Evolutionary conservation across 139 green algal species (phyloP), one percentile per base, ranked within the genome.

Genomic region (Chlamydomonas incerta): DNA sequence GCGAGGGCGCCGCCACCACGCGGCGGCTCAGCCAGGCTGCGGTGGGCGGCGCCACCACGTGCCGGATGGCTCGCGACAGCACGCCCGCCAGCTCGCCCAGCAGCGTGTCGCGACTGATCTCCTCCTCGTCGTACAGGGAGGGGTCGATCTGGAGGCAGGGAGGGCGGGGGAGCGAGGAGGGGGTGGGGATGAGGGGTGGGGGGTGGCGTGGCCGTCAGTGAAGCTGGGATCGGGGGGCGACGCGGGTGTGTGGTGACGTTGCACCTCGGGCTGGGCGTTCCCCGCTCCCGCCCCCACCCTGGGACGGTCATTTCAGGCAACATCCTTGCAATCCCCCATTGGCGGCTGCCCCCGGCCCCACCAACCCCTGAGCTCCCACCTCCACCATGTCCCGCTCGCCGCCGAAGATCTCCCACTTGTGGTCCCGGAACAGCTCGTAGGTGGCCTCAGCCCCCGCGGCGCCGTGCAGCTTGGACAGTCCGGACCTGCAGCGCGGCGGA

Each of bases 41-140:
- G 2, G 91, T 91, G 47, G 94, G 93, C 21, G 94, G 94, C 34
- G 93, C 90, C 57, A 96, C 87, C 60, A 95, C 88, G 74, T 96
- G 94, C 33, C 90, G 87, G 47, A 96, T 80, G 26, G 81, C 90
- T 1, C 73, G 77, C 8, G 88, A 91, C 37, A 96, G 69, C 31
- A 88, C 55, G 3, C 81, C 81, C 8, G 79, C 85, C 47, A 95
- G 70, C 73, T 95, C 84, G 3, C 80, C 58, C 72, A 96, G 79
- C 75, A 96, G 93, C 29, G 91, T 65, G 77, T 96, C 89, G 72
- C 85, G 81, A 34, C 60, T 33, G 69, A 63, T 85, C 47, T 35
- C 68, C 33, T 60, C 37, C 71, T 74, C 85, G 62, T 86, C 77
- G 23, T 18, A 50, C 74, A 89, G 31, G 15, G 68, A 66, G 15